A percentile compares a stretch with the other conserved stretches of the same genome.
Evolutionary conservation across 2,329 filamentous ascomycete species (phyloP).

Genomic region (Talaromyces funiculosus): DNA sequence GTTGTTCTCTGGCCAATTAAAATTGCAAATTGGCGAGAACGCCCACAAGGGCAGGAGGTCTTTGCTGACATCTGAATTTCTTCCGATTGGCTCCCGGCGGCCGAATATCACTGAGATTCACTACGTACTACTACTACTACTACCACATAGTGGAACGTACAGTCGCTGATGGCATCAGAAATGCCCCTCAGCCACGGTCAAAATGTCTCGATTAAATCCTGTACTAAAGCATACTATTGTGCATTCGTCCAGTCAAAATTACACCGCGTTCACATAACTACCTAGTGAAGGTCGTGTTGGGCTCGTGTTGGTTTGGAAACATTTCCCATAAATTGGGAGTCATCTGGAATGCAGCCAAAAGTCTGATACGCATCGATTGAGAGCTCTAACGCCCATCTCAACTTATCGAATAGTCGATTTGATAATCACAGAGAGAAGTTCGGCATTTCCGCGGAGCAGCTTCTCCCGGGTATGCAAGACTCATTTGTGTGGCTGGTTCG

Average conservation of each 20-base stretch:
- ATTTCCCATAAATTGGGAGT: background rate
- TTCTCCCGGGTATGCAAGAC: background rate
- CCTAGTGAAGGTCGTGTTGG: background rate
- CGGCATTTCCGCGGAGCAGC: background rate
- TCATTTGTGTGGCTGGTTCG: background rate
- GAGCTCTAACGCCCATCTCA: background rate
- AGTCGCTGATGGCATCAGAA: background rate
- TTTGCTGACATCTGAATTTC: background rate
- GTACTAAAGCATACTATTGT: background rate
- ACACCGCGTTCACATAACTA: background rate
- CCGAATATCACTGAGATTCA: background rate
- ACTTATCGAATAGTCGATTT: background rate
- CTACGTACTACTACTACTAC: background rate
- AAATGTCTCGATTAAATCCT: background rate
- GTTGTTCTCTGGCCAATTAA: conserved; percentile 28
- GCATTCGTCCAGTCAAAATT: background rate
- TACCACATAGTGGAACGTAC: background rate
- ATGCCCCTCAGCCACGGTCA: background rate
- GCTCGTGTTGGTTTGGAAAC: background rate
- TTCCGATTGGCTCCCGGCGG: conserved; percentile 5
- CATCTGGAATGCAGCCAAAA: background rate
- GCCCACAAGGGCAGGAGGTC: background rate
- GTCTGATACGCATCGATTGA: background rate
- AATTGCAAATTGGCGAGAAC: conserved; percentile 27
- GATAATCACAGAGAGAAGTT: background rate